phyloP scores from a whole-genome alignment of 768 basidiomycete species.

The Lactifluus subvellereus region DNA sequence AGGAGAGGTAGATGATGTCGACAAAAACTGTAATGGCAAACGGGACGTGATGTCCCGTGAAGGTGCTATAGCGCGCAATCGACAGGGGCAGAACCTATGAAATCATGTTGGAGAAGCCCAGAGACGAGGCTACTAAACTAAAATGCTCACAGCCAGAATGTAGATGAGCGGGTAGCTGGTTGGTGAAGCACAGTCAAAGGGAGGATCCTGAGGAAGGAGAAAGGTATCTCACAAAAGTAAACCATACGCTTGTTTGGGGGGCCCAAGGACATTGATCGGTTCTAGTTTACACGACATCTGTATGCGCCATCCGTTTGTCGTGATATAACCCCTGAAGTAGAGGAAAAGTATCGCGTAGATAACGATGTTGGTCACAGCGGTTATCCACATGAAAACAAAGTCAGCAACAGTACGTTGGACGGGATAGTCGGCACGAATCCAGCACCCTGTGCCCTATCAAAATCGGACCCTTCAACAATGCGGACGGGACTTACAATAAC shows the following conservation, averaged over 20 bases:
- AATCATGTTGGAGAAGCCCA: background rate
- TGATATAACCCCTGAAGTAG: conserved; percentile 37
- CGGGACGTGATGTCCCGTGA: conserved; percentile 30
- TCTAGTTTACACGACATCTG: conserved; percentile 5
- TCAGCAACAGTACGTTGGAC: conserved; percentile 41
- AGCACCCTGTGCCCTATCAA: conserved; percentile 39
- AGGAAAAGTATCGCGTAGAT: conserved; percentile 43
- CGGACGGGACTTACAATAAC: conserved; percentile 34
- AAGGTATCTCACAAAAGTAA: conserved; percentile 4
- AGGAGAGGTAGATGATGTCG: conserved; percentile 38
- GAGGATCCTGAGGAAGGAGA: background rate
- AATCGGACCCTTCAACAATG: too few species aligned
- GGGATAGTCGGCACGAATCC: conserved; percentile 37
- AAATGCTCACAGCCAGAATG: conserved; percentile 31
- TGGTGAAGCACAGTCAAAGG: background rate
- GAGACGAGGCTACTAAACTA: too few species aligned
- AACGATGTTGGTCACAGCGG: conserved; percentile 36
- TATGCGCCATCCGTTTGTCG: conserved; percentile 31
- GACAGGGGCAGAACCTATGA: conserved; percentile 37
- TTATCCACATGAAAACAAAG: conserved; percentile 47
- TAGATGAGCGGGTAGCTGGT: conserved; percentile 43
- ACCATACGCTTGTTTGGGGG: background rate
- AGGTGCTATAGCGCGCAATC: conserved; percentile 36
- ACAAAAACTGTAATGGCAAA: conserved; percentile 36
- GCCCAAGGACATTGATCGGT: background rate